Evolutionary conservation across 306 rosid species (phyloP), one percentile per base, ranked within the genome.

Genomic region (Argentina anserina): DNA sequence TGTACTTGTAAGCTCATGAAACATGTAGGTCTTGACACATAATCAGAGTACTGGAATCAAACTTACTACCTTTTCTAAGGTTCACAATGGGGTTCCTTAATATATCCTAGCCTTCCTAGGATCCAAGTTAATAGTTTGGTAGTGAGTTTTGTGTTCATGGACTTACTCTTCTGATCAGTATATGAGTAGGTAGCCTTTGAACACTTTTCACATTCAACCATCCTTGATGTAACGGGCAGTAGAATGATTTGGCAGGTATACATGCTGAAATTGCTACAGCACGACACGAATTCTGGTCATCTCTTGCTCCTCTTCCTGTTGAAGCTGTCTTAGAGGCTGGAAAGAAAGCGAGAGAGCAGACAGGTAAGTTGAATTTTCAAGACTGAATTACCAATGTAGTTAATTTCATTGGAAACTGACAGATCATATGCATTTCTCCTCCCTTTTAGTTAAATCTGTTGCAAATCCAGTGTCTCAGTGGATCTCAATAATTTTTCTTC

Each of bases 201-300:
- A 66, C 13, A 25, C 3, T 23, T 29, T 28, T 45, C n/a, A 9
- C 45, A 31, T 37, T 10, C 52, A 56, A 23, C 37, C 39, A 13
- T 9, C 4, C 17, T 28, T 41, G 34, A 7, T 63, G 62, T 73
- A 59, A 42, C 40, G 67, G 42, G 52, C 61, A 45, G 60, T 40
- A 66, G 46, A 70, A 63, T 75, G 29, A 74, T 72, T 67, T 86
- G 84, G 33, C 85, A 94, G 98, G 88, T 65, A 82, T 94, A 77
- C 92, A 86, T 78, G 83, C 88, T 65, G 99, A 94, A 60, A 88
- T 94, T 41, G 96, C 96, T 72, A 81, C 76, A 76, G 87, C 87
- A 78, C 88, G 84, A 91, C 78, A 42, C 39, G 84, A 86, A 10
- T 91, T 79, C 69, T 94, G 99, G 99, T 91, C 97, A 58, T 72